Conservation (phyloP, 176 grass and related monocot genomes). For the Cymbopogon citratus region DNA sequence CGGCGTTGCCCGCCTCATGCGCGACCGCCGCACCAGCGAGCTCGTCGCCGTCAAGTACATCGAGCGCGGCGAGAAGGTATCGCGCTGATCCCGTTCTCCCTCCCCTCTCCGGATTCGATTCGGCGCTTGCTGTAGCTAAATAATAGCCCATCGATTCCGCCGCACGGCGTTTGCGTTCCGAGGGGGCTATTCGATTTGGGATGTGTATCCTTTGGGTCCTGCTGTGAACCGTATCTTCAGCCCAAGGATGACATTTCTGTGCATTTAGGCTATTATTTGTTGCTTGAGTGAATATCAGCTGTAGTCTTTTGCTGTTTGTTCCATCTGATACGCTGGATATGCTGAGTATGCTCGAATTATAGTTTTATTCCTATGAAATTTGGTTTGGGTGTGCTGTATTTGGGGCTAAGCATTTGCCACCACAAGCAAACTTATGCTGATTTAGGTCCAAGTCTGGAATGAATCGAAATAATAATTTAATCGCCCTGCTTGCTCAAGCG, state of each 20-base stretch:
- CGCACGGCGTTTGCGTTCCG: neutral
- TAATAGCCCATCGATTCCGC: neutral
- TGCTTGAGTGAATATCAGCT: neutral
- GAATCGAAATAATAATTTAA: neutral
- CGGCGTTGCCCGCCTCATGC: slow-evolving; percentile 82
- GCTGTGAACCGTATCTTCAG: neutral
- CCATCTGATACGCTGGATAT: slow-evolving; percentile 10
- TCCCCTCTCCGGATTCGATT: neutral
- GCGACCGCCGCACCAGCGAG: slow-evolving; percentile 72
- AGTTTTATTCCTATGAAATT: neutral
- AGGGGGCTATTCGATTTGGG: slow-evolving; percentile 11
- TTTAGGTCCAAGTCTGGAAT: neutral
- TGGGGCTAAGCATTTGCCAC: neutral
- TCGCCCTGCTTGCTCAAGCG: neutral
- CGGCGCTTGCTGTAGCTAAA: neutral
- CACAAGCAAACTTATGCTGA: neutral
- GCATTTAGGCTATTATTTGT: neutral
- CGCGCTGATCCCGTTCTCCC: neutral
- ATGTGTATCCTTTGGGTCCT: neutral
- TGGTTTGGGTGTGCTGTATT: neutral
- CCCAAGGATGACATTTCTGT: neutral
- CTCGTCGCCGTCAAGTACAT: slow-evolving; percentile 95
- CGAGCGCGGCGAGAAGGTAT: slow-evolving; percentile 88
- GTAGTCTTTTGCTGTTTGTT: neutral
- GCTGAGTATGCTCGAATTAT: neutral